A percentile compares a stretch with the other conserved stretches of the same genome.
phyloP scores from a whole-genome alignment of 106 monocot genomes.

The Hemerocallis citrina region DNA sequence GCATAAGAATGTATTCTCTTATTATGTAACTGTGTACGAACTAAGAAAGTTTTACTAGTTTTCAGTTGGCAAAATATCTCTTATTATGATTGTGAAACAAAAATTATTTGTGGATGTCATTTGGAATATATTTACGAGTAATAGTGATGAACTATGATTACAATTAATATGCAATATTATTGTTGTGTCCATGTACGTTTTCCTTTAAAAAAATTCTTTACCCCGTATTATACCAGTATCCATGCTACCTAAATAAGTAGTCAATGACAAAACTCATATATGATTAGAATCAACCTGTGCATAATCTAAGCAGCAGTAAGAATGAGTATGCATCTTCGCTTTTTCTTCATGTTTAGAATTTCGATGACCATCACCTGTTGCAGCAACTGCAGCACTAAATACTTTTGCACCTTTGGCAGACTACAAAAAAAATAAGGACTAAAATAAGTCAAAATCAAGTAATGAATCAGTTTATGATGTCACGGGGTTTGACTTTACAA shows the following conservation, averaged over 20 bases:
- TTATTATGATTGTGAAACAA: too few relatives aligned
- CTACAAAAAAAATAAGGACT: constrained; percentile 27
- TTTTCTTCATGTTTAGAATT: constrained; percentile 77
- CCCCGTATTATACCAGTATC: too few relatives aligned
- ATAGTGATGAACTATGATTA: too few relatives aligned
- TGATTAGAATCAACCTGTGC: constrained; percentile 70
- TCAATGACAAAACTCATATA: neutral
- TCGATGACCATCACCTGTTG: constrained; percentile 42
- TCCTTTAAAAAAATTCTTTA: too few relatives aligned
- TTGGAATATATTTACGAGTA: too few relatives aligned
- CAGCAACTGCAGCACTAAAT: constrained; percentile 83
- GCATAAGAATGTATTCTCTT: too few relatives aligned
- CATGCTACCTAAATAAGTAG: constrained; percentile 6
- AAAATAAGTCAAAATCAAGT: neutral
- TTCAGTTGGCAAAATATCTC: too few relatives aligned
- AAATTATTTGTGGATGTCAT: too few relatives aligned
- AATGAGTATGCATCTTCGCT: constrained; percentile 92
- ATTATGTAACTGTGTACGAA: too few relatives aligned
- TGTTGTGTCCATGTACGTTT: too few relatives aligned
- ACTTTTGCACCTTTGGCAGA: constrained; percentile 89
- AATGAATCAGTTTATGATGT: neutral
- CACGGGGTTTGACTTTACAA: neutral
- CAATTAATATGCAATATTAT: too few relatives aligned
- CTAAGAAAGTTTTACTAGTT: too few relatives aligned
- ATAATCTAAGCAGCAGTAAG: constrained; percentile 99